Evolutionary conservation across 768 basidiomycete species (phyloP), one percentile per base, ranked within the genome.

Genomic region (Termitomyces sp.): DNA sequence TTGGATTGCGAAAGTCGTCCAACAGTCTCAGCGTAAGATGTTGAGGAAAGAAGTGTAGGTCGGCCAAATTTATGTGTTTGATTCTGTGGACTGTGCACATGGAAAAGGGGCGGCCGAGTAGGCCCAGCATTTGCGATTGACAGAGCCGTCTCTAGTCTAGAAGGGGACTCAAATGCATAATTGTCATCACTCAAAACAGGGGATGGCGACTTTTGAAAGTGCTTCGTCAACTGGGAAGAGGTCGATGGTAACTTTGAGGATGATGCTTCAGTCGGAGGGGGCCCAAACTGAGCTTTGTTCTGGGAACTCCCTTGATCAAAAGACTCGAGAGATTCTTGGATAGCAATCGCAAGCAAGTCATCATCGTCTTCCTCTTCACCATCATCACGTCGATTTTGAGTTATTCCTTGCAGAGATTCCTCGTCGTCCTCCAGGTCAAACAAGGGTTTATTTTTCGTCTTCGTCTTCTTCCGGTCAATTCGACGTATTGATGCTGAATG

Each of bases 261-360:
- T 36, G 43, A 60, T 47, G 41, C 57, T 55, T 59, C 59, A 20
- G 47, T 30, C 9, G 26, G 41, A 43, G 40, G 45, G 28, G 46
- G 55, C 10, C 32, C 50, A 18, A 14, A 30, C 30, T 24, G 33
- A 28, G 41, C 24, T 47, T 49, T 30, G 53, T 52, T 54, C 5
- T 22, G 11, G 43, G 8, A 7, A 7, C 7, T 52, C 60, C 13
- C 61, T 16, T 74, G 70, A 35, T 83, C 81, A 13, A 87, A 66
- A 16, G 88, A 90, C 52, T 84, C 81, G 10, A 87, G 67, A 14
- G 88, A 90, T 53, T 81, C 78, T 60, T 85, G 80, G 16, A 90
- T 75, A 2, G 85, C 88, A n/a, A 76, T 63, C 7, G 81, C 79
- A 38, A 91, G 69, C 47, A 63, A 26, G 32, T 77, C 76, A 33